Evolutionary conservation across 345 rosid genomes (phyloP), one percentile per base, ranked within the genome.

Genomic region (Populus davidiana): DNA sequence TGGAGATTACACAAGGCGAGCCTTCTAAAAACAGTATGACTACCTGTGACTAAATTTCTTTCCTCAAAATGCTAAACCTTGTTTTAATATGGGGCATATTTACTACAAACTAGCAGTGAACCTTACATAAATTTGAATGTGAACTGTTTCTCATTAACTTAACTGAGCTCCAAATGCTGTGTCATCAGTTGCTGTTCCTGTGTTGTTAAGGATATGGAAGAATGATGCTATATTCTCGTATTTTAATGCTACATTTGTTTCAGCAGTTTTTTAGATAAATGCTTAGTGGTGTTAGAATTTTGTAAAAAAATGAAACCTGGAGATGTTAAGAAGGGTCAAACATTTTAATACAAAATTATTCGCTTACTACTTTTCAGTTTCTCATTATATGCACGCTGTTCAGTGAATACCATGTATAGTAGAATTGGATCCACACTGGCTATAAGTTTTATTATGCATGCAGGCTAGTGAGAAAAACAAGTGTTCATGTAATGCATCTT

Each of bases 181-280:
- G 11, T 64, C 61, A 29, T 21, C 21, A 29, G 13, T 64, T 47
- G n/a, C 23, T 65, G 41, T 27, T 54, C 23, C 23, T 21, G 12
- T 23, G 13, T 9, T 13, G 23, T 70, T n/a, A 61, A 67, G 41
- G 64, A 71, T 66, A 35, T 78, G 17, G 52, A 17, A 50, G 70
- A n/a, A 31, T 78, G 47, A 43, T 69, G 61, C 41, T 38, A 36
- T 70, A 59, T 81, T 35, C 54, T 78, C 65, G 6, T 25, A 6
- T 63, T 38, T 59, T 50, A 18, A 13, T 25, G 11, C 64, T 18
- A 12, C 49, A 44, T 74, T 81, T 59, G 25, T 36, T 33, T 54
- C 9, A 1, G 16, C 6, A 29, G 3, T 31, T 20, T n/a, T 39
- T 67, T 50, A 71, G 54, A 23, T 33, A 33, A 44, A 50, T 36